Base-by-base conservation (phyloP, 1,139 yeast species). In the Protomyces inouyei region DNA sequence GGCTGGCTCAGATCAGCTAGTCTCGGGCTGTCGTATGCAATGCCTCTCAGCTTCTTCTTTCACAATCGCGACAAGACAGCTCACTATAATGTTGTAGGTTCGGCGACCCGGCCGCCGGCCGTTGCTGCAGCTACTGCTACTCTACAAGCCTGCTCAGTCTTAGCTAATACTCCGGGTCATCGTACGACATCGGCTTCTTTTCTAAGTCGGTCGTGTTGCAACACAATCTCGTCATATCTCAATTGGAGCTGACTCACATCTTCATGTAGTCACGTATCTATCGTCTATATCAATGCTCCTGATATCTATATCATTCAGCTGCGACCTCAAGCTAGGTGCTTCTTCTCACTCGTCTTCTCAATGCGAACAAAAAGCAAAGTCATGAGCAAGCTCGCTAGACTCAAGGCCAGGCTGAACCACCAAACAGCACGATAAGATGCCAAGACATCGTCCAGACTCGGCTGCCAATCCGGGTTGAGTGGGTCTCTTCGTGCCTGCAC, bases 401-500 rank as follows among this genome's bases (percentile, higher is more conserved):
- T 23, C n/a, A 55, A 16, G 6, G 35, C 51, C 16, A 40, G 12
- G 0, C 84, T 85, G 72, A 80, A 76, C 66, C 79, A 78, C 66
- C 77, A 76, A 0, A 84, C 83, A 55, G 75, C 76, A 64, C 82
- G 73, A 65, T 79, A 77, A 0, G 84, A 84, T 1, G 73, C 75
- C 51, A 74, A 64, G 6, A 71, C 65, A 1, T 73, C 68, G 0
- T 73, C 73, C 52, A 16, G n/a, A 16, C 46, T 23, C 23, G 57
- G 37, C 18, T 37, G 21, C 51, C 53, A 21, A 14, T 21, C 48
- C n/a, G 51, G 51, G 6, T 37, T 25, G 12, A 10, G 18, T 5
- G 48, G 23, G 10, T 55, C 23, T 14, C n/a, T 9, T 48, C 73
- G 74, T 40, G 75, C 72, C 56, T 71, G 71, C 1, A 78, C 77